A percentile compares a stretch with the other conserved stretches of the same genome.
Evolutionary conservation across 2,329 filamentous ascomycete genomes (phyloP).

Genomic region (Cercospora beticola): DNA sequence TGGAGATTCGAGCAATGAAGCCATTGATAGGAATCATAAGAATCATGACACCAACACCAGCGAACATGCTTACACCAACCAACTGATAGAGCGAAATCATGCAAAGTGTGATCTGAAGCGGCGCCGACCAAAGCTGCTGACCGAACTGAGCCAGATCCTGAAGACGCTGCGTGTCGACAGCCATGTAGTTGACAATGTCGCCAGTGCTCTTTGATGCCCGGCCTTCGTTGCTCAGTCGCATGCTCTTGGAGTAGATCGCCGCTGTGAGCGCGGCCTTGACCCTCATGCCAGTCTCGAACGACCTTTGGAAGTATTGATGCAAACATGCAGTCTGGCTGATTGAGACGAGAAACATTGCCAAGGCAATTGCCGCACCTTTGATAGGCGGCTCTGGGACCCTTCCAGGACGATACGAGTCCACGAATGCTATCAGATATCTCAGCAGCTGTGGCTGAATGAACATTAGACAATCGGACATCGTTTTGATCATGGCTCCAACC

Average conservation of each 20-base stretch:
- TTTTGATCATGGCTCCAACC: constrained; percentile 80
- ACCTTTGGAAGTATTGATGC: constrained; percentile 95
- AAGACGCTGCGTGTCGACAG: constrained; percentile 91
- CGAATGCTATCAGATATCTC: constrained; percentile 77
- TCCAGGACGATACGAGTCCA: constrained; percentile 67
- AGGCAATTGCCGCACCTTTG: constrained; percentile 79
- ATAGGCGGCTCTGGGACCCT: constrained; percentile 72
- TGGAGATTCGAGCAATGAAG: constrained; percentile 88
- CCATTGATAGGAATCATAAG: constrained; percentile 97
- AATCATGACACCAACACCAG: constrained; percentile 91
- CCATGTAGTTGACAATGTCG: constrained; percentile 99
- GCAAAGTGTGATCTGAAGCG: constrained; percentile 93
- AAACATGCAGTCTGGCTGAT: constrained; percentile 83
- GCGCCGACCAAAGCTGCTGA: constrained; percentile 93
- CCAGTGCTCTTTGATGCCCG: constrained; percentile 85
- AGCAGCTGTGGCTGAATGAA: constrained; percentile 91
- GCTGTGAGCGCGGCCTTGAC: constrained; percentile 89
- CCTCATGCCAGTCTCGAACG: constrained; percentile 94
- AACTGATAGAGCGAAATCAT: constrained; percentile 95
- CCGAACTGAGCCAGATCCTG: constrained; percentile 94
- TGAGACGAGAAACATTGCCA: constrained; percentile 89
- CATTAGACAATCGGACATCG: constrained; percentile 78
- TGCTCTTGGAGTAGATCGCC: constrained; percentile 87
- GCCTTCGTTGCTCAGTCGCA: constrained; percentile 90
- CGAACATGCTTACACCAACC: constrained; percentile 93